Evolutionary conservation across 169 alveolate species (phyloP).

Genomic region (Nephromyces sp.): DNA sequence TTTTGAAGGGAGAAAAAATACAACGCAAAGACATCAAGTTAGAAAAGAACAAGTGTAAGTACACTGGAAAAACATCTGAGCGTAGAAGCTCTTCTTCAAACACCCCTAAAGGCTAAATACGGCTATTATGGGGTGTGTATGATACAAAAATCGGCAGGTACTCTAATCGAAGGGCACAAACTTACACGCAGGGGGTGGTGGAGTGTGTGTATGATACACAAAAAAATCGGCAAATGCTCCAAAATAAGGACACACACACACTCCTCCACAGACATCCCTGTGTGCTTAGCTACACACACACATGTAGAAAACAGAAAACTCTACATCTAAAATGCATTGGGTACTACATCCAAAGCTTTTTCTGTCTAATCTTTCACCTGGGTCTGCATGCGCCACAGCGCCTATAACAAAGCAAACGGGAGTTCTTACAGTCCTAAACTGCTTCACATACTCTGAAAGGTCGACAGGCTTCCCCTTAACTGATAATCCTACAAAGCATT

Average conservation of each 20-base stretch:
- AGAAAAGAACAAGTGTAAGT: not conserved
- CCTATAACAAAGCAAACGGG: slow-evolving; percentile 54
- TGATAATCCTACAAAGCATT: slow-evolving; percentile 17
- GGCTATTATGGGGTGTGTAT: no score
- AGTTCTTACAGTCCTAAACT: slow-evolving; percentile 7
- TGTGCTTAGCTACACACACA: not conserved
- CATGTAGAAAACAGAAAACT: not conserved
- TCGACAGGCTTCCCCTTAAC: slow-evolving; percentile 9
- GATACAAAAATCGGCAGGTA: no score
- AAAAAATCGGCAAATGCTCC: not conserved
- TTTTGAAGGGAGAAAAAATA: not conserved
- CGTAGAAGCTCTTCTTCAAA: not conserved
- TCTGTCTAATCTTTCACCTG: slow-evolving; percentile 8
- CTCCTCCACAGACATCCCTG: not conserved
- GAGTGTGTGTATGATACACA: not conserved
- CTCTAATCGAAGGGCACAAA: no score
- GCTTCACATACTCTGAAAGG: slow-evolving; percentile 18
- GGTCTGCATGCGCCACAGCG: slow-evolving; percentile 64
- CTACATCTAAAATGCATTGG: no score
- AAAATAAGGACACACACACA: not conserved
- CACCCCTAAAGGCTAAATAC: no score
- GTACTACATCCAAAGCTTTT: not conserved
- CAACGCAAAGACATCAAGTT: not conserved
- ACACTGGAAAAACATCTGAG: not conserved
- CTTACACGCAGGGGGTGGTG: not conserved